Base-by-base conservation (phyloP, 441 rosid species). In the Hura crepitans region DNA sequence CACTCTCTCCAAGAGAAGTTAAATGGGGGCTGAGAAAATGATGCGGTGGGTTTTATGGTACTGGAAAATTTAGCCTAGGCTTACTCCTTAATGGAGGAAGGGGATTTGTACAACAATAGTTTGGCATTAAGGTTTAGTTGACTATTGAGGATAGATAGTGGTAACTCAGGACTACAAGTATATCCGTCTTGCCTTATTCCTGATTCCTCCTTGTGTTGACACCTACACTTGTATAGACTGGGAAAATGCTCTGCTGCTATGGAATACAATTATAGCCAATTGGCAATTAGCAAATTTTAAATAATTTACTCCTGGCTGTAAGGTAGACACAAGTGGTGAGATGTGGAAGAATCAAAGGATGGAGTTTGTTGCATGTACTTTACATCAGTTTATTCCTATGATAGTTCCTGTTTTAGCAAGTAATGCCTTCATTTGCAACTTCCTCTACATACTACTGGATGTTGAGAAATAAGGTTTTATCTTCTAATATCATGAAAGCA, bases 401-500 rank as follows among this genome's bases (percentile, higher is more conserved):
- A 23, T 5, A 68, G 42, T 68, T 39, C 11, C 33, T 25, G 5
- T 35, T n/a, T 14, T 13, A 22, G 2, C 7, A 7, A 50, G 9
- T 9, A 54, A 27, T 27, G 20, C 42, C 20, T 56, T 33, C 33
- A 17, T 17, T 18, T 15, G 13, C 27, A 2, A 1, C 9, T 3
- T 39, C 23, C 5, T 49, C 58, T 23, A 4, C 62, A 33, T 22
- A 8, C 25, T 31, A 30, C 6, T 65, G 30, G 8, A n/a, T 12
- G 54, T 25, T 62, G 18, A n/a, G 27, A 17, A 35, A 25, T 7
- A 4, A 63, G 46, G 18, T 23, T 27, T 58, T 62, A 63, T 27
- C 65, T 54, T 60, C 3, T 33, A 39, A 49, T 54, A 68, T 65
- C 28, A 53, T 35, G 42, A 37, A 6, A 47, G 53, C 80, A 94